Conservation (phyloP, 805 yeast species). For the Wickerhamiella occidentalis region DNA sequence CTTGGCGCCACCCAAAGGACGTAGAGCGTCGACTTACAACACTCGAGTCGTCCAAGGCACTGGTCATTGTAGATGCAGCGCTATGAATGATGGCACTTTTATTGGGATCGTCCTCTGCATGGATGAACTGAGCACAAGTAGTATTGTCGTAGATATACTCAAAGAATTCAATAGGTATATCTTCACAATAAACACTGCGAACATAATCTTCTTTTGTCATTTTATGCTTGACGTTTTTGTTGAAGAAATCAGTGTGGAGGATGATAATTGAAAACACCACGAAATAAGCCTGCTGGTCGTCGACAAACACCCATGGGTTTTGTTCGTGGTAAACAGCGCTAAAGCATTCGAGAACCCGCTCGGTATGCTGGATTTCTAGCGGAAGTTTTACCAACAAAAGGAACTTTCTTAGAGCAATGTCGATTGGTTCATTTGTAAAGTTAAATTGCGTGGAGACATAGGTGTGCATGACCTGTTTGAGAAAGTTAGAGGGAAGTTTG, state of each 20-base stretch:
- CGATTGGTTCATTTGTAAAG: constrained; percentile 47
- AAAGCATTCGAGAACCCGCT: constrained; percentile 49
- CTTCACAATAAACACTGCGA: constrained; percentile 31
- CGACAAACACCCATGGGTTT: constrained; percentile 31
- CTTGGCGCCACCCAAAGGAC: constrained; percentile 26
- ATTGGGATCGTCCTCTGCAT: constrained; percentile 28
- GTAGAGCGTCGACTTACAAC: constrained; percentile 22
- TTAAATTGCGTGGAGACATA: constrained; percentile 32
- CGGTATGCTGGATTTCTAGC: constrained; percentile 65
- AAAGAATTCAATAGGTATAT: constrained; percentile 28
- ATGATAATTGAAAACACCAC: constrained; percentile 53
- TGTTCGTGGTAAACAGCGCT: constrained; percentile 39
- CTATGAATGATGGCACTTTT: neutral
- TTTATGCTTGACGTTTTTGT: constrained; percentile 51
- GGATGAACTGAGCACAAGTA: constrained; percentile 44
- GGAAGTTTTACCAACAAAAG: constrained; percentile 51
- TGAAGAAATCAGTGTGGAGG: constrained; percentile 64
- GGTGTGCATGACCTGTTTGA: constrained; percentile 17
- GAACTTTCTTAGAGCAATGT: constrained; percentile 50
- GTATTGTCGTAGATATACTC: constrained; percentile 57
- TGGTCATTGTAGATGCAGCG: constrained; percentile 7
- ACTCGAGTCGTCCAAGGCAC: neutral
- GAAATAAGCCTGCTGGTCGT: constrained; percentile 46
- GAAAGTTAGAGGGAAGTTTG: constrained; percentile 11
- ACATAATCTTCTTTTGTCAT: constrained; percentile 56